phyloP scores from a whole-genome alignment of 768 basidiomycete genomes.

The Boletellus emodensis region DNA sequence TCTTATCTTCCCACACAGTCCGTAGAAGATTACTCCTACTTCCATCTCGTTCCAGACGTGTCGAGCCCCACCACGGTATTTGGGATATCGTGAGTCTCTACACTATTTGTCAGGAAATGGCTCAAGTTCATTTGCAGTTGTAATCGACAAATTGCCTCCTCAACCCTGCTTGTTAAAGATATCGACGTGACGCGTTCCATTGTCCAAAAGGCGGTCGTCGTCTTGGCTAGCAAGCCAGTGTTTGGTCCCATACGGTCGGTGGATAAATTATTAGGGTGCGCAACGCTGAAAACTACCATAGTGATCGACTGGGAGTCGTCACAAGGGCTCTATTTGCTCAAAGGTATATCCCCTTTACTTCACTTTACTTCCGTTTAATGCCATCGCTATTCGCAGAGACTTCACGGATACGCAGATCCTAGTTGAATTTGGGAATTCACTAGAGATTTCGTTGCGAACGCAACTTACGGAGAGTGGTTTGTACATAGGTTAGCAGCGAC shows the following conservation, averaged over 20 bases:
- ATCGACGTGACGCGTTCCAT: constrained; percentile 91
- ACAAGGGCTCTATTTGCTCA: constrained; percentile 90
- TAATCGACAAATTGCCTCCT: constrained; percentile 89
- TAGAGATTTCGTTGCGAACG: constrained; percentile 70
- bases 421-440: constrained; percentile 77
- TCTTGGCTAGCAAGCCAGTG: constrained; percentile 84
- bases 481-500: constrained; percentile 78
- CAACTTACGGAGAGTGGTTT: constrained; percentile 91
- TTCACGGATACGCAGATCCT: constrained; percentile 85
- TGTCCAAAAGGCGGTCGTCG: constrained; percentile 96
- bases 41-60: constrained; percentile 78
- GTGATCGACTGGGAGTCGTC: constrained; percentile 91
- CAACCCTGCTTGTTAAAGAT: constrained; percentile 70
- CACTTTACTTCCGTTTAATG: neutral
- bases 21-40: constrained; percentile 92
- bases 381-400: constrained; percentile 46
- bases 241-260: constrained; percentile 88
- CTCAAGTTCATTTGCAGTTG: constrained; percentile 48
- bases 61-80: constrained; percentile 80
- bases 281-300: constrained; percentile 26
- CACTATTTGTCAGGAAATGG: neutral
- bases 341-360: constrained; percentile 37
- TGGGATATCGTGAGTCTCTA: constrained; percentile 74
- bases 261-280: neutral
- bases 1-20: constrained; percentile 14